Conservation (phyloP, 2,329 filamentous ascomycete species). For the Chaetomium sp. region DNA sequence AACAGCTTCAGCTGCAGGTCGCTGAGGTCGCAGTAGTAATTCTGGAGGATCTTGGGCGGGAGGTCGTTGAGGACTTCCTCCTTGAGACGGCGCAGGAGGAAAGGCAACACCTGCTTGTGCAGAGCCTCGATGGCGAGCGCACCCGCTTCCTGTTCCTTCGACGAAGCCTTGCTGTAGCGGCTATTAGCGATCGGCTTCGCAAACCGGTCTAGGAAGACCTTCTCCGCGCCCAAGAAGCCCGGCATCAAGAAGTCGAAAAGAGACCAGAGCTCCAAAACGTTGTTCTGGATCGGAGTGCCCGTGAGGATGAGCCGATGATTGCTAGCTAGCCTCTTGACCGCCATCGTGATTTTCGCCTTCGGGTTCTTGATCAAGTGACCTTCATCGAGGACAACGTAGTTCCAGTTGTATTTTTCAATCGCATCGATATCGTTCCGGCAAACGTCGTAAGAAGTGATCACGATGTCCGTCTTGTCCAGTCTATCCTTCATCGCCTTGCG, state of each 20-base stretch:
- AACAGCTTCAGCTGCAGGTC: slow-evolving; percentile 94
- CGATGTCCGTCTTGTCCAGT: slow-evolving; percentile 80
- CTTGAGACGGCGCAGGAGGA: slow-evolving; percentile 92
- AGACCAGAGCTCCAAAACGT: slow-evolving; percentile 95
- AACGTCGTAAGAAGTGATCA: slow-evolving; percentile 97
- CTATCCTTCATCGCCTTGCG: slow-evolving; percentile 69
- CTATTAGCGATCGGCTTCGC: slow-evolving; percentile 94
- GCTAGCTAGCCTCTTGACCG: slow-evolving; percentile 84
- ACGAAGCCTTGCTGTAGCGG: slow-evolving; percentile 94
- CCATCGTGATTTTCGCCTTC: slow-evolving; percentile 90
- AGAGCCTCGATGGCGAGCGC: slow-evolving; percentile 96
- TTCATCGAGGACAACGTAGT: slow-evolving; percentile 96
- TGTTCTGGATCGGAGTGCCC: slow-evolving; percentile 96
- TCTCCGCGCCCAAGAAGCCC: slow-evolving; percentile 89
- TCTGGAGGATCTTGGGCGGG: slow-evolving; percentile 96
- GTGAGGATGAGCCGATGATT: slow-evolving; percentile 97
- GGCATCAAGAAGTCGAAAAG: slow-evolving; percentile 99
- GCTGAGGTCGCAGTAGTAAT: slow-evolving; percentile 98
- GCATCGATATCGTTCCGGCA: slow-evolving; percentile 93
- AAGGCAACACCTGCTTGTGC: slow-evolving; percentile 96
- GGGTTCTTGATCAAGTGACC: slow-evolving; percentile 99
- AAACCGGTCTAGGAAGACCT: slow-evolving; percentile 94
- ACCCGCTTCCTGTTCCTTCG: slow-evolving; percentile 96
- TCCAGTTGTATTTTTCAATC: slow-evolving; percentile 84
- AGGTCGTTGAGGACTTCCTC: slow-evolving; percentile 96